Percentiles rank a stretch among this genome's conserved stretches.
These are phyloP conservation scores for Sporopachydermia cereana DNA, from an alignment of 1,139 yeast species.

Conservation along the genomic window DNA sequence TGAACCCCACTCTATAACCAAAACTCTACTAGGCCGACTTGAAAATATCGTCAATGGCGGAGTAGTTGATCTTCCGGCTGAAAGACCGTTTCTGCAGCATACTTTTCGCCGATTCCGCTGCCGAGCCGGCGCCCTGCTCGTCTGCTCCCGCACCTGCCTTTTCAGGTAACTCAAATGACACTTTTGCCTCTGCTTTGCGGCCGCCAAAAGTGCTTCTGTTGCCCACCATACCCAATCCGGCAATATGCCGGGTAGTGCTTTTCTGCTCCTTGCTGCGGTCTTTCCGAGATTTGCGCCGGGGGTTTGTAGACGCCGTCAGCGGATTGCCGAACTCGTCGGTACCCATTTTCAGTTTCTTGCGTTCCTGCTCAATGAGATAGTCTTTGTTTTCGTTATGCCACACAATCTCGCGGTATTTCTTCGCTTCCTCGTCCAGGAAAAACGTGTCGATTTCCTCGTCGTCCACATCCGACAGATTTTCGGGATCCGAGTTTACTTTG, in stretches of 20 bases:
- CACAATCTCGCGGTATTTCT: constrained; percentile 55
- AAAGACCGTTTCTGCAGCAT: constrained; percentile 60
- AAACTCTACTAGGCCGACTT: constrained; percentile 15
- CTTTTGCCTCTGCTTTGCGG: not conserved
- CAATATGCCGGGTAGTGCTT: constrained; percentile 14
- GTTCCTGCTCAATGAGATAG: constrained; percentile 74
- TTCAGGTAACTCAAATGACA: constrained; percentile 7
- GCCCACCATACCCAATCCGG: constrained; percentile 2
- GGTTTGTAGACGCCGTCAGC: not conserved
- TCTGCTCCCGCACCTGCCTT: constrained; percentile 19
- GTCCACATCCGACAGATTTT: constrained; percentile 61
- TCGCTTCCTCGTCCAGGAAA: constrained; percentile 55
- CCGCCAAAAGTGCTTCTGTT: not conserved
- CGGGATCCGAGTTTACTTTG: constrained; percentile 47
- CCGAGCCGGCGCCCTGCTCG: constrained; percentile 45
- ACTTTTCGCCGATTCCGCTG: constrained; percentile 64
- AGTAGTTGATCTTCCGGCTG: constrained; percentile 82
- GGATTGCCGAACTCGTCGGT: constrained; percentile 52
- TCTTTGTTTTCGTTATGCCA: constrained; percentile 90
- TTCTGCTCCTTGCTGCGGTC: constrained; percentile 30
- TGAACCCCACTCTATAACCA: not conserved
- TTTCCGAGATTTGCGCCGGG: constrained; percentile 19
- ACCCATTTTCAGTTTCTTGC: constrained; percentile 69
- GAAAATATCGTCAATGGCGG: constrained; percentile 59
- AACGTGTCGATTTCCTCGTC: constrained; percentile 62